phyloP scores from a whole-genome alignment of 805 yeast genomes.

The Wickerhamomyces ciferrii region DNA sequence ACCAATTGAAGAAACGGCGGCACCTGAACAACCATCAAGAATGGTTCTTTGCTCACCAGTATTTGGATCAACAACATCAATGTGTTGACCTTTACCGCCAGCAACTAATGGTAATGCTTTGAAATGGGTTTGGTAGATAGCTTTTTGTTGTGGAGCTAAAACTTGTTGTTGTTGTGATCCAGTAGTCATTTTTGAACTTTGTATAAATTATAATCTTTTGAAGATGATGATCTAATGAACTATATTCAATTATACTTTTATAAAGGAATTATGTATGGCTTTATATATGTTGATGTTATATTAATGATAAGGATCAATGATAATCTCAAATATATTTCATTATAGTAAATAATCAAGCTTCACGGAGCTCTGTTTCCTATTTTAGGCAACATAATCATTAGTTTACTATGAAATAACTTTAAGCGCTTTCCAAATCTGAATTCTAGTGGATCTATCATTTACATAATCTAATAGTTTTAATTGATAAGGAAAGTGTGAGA shows the following conservation, averaged over 20 bases:
- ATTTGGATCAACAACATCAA: conserved; percentile 30
- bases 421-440: too few relatives aligned
- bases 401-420: too few relatives aligned
- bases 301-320: too few relatives aligned
- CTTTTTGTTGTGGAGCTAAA: background rate
- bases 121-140: conserved; percentile 28
- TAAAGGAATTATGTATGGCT: too few relatives aligned
- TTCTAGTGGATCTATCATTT: too few relatives aligned
- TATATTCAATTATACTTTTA: too few relatives aligned
- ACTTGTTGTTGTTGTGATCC: background rate
- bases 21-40: conserved; percentile 43
- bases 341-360: too few relatives aligned
- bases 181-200: background rate
- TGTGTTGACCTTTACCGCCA: conserved; percentile 31
- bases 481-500: background rate
- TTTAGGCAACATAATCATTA: too few relatives aligned
- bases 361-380: too few relatives aligned
- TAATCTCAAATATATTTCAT: too few relatives aligned
- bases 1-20: conserved; percentile 47
- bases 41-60: conserved; percentile 28
- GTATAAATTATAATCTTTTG: background rate
- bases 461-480: background rate
- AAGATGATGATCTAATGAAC: too few relatives aligned
- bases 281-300: too few relatives aligned
- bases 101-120: conserved; percentile 27